Conservation (phyloP, 2,329 filamentous ascomycete species). For the Cercospora sp. region DNA sequence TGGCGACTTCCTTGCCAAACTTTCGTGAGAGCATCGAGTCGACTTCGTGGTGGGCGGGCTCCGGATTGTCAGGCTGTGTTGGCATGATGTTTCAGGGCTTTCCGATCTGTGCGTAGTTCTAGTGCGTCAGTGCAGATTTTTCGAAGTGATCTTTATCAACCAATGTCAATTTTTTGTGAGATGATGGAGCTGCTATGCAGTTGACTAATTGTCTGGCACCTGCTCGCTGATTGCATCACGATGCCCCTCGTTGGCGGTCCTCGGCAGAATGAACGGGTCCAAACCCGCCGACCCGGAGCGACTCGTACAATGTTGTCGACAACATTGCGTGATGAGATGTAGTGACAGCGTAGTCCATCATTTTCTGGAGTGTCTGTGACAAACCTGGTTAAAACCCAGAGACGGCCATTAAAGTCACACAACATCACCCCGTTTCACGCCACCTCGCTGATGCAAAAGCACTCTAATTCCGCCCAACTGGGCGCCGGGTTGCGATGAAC, state of each 20-base stretch:
- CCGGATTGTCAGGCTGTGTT: conserved; percentile 52
- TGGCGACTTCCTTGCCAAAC: conserved; percentile 77
- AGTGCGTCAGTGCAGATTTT: background rate
- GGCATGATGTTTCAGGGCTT: conserved; percentile 14
- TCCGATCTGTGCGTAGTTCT: background rate
- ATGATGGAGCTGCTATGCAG: background rate
- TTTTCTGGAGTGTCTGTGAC: background rate
- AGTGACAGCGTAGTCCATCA: background rate
- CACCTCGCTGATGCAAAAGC: background rate
- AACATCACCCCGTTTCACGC: background rate
- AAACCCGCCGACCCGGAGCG: background rate
- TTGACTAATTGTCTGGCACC: conserved; percentile 1
- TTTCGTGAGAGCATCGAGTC: conserved; percentile 72
- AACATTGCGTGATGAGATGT: background rate
- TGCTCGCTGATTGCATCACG: conserved; percentile 5
- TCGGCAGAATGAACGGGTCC: conserved; percentile 1
- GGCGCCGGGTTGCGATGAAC: background rate
- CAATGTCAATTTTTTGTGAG: background rate
- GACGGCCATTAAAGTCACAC: conserved; percentile 1
- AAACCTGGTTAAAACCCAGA: background rate
- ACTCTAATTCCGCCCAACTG: background rate
- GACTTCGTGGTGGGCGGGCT: conserved; percentile 58
- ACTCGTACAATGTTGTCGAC: background rate
- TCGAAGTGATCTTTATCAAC: too few species aligned
- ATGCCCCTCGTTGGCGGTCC: conserved; percentile 5